These are phyloP conservation scores for Naganishia vaughanmartiniae DNA, from an alignment of 768 basidiomycete genomes.

Conservation along the genomic window DNA sequence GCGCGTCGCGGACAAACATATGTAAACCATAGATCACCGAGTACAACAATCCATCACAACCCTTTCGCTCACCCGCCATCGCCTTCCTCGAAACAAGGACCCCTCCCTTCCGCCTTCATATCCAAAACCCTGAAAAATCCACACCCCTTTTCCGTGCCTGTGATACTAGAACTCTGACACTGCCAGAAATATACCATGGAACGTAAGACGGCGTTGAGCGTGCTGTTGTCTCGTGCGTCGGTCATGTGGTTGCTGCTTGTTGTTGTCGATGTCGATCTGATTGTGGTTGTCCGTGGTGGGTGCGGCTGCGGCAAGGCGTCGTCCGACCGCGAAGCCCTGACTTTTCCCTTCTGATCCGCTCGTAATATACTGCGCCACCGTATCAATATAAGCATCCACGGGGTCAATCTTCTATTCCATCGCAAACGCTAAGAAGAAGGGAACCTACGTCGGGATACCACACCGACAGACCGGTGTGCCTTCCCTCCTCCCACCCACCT, in stretches of 20 bases:
- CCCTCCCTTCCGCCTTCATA: slow-evolving; percentile 44
- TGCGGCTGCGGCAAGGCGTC: not conserved
- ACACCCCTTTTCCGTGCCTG: slow-evolving; percentile 50
- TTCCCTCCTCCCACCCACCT: slow-evolving; percentile 33
- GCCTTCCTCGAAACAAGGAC: slow-evolving; percentile 39
- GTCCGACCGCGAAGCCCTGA: not conserved
- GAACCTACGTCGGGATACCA: slow-evolving; percentile 48
- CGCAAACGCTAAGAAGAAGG: not conserved
- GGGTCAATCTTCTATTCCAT: too few relatives aligned
- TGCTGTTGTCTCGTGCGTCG: slow-evolving; percentile 2
- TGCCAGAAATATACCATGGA: slow-evolving; percentile 47
- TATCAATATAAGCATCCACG: too few relatives aligned
- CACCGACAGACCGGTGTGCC: slow-evolving; percentile 50
- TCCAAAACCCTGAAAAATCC: slow-evolving; percentile 51
- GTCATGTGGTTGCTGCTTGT: not conserved
- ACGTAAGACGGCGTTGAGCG: slow-evolving; percentile 39
- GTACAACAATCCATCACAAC: not conserved
- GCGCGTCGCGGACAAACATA: too few relatives aligned
- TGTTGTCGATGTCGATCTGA: not conserved
- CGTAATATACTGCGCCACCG: slow-evolving; percentile 40
- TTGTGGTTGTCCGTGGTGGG: not conserved
- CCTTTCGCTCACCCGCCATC: not conserved
- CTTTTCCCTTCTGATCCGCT: slow-evolving; percentile 52
- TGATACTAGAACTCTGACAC: slow-evolving; percentile 46
- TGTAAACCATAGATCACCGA: too few relatives aligned